phyloP scores from a whole-genome alignment of 2,329 filamentous ascomycete genomes.

The Tothia fuscella region DNA sequence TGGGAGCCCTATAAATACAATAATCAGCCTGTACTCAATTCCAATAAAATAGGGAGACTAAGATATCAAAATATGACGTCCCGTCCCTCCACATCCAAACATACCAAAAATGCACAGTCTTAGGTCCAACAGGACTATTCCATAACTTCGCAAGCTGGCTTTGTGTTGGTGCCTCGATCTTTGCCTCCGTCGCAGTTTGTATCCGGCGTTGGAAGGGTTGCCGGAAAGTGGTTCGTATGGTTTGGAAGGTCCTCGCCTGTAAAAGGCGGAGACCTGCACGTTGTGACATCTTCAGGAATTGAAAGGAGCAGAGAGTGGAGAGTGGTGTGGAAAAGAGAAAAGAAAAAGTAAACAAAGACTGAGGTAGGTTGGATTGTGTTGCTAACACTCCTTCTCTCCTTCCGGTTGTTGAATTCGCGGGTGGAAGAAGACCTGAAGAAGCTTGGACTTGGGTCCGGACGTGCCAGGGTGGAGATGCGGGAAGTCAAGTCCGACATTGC shows the following conservation, averaged over 20 bases:
- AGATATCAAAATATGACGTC: background rate
- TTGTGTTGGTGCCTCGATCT: background rate
- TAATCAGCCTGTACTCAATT: constrained; percentile 3
- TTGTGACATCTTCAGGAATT: constrained; percentile 36
- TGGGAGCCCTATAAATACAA: constrained; percentile 56
- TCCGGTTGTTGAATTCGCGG: background rate
- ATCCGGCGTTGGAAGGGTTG: constrained; percentile 8
- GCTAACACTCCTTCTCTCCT: background rate
- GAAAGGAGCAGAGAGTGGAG: constrained; percentile 12
- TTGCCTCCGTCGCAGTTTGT: background rate
- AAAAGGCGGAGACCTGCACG: constrained; percentile 47
- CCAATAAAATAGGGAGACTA: background rate
- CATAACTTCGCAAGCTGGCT: constrained; percentile 15
- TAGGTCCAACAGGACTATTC: constrained; percentile 37
- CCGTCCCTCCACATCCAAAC: constrained; percentile 16
- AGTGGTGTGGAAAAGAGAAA: constrained; percentile 35
- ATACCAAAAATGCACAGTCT: constrained; percentile 97
- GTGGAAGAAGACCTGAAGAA: no score
- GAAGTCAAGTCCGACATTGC: background rate
- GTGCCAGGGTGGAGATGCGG: background rate
- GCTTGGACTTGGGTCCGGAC: no score
- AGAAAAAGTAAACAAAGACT: background rate
- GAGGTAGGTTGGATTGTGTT: background rate
- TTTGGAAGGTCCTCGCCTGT: no score
- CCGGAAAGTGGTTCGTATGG: constrained; percentile 6